phyloP scores from a whole-genome alignment of 2,329 filamentous ascomycete species.

The Fusarium sarcochroum region DNA sequence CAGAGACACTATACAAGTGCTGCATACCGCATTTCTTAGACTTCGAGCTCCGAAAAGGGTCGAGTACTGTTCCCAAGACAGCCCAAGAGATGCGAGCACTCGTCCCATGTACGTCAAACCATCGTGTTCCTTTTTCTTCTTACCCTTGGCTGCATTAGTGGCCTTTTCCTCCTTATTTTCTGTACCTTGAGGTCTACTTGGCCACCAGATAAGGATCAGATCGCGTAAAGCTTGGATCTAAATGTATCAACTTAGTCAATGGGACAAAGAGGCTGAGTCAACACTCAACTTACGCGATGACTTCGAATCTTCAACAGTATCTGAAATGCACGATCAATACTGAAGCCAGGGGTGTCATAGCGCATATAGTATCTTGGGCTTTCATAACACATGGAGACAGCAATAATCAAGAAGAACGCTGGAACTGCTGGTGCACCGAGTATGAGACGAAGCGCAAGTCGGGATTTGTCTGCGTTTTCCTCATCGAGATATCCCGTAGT shows the following conservation, averaged over 20 bases:
- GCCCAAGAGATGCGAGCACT: neutral
- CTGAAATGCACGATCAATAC: neutral
- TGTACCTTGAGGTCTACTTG: neutral
- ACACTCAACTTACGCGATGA: neutral
- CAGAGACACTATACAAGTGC: neutral
- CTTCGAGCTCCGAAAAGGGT: neutral
- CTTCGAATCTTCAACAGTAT: neutral
- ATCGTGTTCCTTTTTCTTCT: neutral
- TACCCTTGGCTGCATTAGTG: too few species aligned
- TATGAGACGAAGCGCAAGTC: neutral
- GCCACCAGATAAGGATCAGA: neutral
- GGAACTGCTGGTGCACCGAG: neutral
- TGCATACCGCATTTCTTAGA: neutral
- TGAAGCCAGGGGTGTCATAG: neutral
- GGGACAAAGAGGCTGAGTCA: too few species aligned
- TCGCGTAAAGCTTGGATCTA: neutral
- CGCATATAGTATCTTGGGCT: slow-evolving; percentile 4
- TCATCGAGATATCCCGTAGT: neutral
- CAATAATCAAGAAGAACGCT: neutral
- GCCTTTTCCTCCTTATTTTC: too few species aligned
- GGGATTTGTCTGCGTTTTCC: rapidly evolving
- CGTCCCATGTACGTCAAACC: neutral
- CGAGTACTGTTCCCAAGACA: neutral
- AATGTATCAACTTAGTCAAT: neutral
- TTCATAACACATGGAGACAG: neutral